Evolutionary conservation across 257 asterid genomes (phyloP).

Genomic region (Nicotiana sylvestris): DNA sequence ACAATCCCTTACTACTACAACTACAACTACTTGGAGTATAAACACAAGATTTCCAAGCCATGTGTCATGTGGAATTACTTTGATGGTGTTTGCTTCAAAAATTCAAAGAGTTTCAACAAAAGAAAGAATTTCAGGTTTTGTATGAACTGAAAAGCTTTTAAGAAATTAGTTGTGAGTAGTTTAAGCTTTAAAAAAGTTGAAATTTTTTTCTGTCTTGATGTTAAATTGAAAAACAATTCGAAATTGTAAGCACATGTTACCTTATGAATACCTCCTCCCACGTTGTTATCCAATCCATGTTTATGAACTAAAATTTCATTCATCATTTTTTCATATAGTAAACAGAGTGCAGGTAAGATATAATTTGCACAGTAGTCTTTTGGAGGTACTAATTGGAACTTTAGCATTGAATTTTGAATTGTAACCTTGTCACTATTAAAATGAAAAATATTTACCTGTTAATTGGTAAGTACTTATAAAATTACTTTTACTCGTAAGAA

Average conservation of each 20-base stretch:
- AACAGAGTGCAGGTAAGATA: neutral
- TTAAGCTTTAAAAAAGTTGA: too few relatives aligned
- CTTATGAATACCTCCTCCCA: neutral
- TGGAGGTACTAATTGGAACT: neutral
- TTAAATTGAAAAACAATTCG: too few relatives aligned
- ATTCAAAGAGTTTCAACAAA: neutral
- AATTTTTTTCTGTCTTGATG: too few relatives aligned
- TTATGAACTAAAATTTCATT: neutral
- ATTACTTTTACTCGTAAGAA: neutral
- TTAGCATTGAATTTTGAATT: neutral
- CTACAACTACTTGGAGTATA: neutral
- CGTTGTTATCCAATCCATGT: neutral
- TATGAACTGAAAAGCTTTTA: too few relatives aligned
- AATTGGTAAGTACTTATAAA: neutral
- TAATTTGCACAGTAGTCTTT: neutral
- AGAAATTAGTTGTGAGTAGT: too few relatives aligned
- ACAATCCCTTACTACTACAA: too few relatives aligned
- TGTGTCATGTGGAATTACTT: neutral
- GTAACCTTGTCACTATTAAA: neutral
- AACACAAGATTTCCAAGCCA: neutral
- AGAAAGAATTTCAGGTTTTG: neutral
- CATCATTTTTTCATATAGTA: too few relatives aligned
- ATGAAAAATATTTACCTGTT: neutral
- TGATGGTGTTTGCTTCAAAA: neutral
- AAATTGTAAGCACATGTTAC: too few relatives aligned